Conservation (phyloP, 2,329 filamentous ascomycete species). For the Erysiphe pisi region DNA sequence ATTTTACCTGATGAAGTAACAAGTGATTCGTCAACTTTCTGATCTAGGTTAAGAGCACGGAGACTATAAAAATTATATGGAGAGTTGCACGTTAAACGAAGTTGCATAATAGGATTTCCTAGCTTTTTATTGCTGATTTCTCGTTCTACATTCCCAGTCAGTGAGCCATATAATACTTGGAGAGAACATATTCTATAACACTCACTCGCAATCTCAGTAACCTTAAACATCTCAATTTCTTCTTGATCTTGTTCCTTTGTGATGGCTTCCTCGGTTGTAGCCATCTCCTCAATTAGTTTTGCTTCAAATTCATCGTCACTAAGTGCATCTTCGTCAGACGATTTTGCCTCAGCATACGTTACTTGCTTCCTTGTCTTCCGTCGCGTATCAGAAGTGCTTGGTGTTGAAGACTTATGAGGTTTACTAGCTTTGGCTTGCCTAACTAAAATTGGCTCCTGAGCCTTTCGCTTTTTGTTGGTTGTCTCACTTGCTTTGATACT, state of each 20-base stretch:
- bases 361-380: slow-evolving; percentile 40
- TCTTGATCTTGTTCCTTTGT: no score
- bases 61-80: slow-evolving; percentile 97
- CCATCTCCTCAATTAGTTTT: slow-evolving; percentile 56
- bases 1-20: slow-evolving; percentile 90
- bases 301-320: slow-evolving; percentile 78
- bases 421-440: slow-evolving; percentile 59
- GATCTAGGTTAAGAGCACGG: slow-evolving; percentile 52
- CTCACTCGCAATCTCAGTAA: no score
- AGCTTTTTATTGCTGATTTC: slow-evolving; percentile 87
- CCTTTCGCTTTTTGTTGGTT: slow-evolving; percentile 48
- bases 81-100: slow-evolving; percentile 82
- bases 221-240: no score
- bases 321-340: slow-evolving; percentile 51
- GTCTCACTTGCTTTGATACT: slow-evolving; percentile 27
- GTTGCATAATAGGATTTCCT: slow-evolving; percentile 84
- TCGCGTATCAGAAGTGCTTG: slow-evolving; percentile 43
- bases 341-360: slow-evolving; percentile 46
- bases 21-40: slow-evolving; percentile 63
- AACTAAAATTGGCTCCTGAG: slow-evolving; percentile 37
- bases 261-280: slow-evolving; percentile 39
- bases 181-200: no score
- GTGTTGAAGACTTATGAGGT: slow-evolving; percentile 65
- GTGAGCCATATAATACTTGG: no score
- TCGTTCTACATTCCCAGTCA: no score